Evolutionary conservation across 495 filamentous ascomycete species (phyloP), one percentile per base, ranked within the genome.

Genomic region (Thozetella sp.): DNA sequence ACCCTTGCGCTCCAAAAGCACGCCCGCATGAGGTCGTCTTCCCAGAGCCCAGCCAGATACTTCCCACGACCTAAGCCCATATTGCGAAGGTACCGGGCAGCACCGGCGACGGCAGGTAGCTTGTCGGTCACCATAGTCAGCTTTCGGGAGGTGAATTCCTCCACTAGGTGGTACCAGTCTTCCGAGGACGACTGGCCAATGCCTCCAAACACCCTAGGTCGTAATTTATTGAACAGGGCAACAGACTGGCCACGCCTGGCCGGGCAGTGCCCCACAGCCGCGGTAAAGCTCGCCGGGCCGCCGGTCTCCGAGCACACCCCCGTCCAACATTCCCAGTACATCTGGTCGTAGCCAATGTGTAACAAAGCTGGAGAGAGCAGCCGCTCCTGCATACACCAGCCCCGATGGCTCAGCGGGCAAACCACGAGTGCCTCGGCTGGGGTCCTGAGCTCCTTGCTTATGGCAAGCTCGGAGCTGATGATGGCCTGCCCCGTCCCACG

Each of bases 21-120:
- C n/a, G 63, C 68, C 20, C 58, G 50, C 10, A 55, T 57, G 23
- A 71, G 60, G 30, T 67, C 53, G 20, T 62, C 62, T 20, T 59
- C 55, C 68, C 68, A 71, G 12, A 69, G 51, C 22, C 68, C 68
- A 17, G 68, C 68, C 3, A 71, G 55, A 40, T 71, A 71, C 20
- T 51, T 60, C 45, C 56, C 57, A n/a, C n/a, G n/a, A 10, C 48
- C 37, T n/a, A 56, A 46, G 15, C 37, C 60, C 4, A 58, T 56
- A 15, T 52, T 54, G 51, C 46, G 46, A n/a, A 69, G 59, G 20
- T 61, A 20, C 6, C 56, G 51, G 0, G 67, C 70, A 1, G 67
- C 57, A 30, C 70, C 70, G 11, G 56, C 56, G 19, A 72, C 19
- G 15, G 70, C 70, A 3, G 70, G 67, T 10, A 72, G 51, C 26